These are phyloP conservation scores for Dipodascus albidus DNA, from an alignment of 805 yeast genomes.

Conservation along the genomic window DNA sequence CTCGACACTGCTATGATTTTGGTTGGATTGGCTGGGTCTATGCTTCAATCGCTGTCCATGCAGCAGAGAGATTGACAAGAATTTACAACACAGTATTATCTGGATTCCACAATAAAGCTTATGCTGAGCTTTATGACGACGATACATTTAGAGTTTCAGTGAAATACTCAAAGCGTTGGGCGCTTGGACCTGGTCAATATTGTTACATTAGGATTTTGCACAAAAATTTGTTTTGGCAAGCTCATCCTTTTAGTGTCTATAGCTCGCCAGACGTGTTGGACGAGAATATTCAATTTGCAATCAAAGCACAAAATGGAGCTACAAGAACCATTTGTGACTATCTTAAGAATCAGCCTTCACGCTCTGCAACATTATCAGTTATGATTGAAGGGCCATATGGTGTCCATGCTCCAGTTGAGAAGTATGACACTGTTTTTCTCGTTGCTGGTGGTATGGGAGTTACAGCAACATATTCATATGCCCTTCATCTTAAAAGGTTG, in stretches of 20 bases:
- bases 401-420: constrained; percentile 33
- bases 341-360: not conserved
- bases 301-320: constrained; percentile 1
- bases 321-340: constrained; percentile 1
- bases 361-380: constrained; percentile 14
- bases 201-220: constrained; percentile 37
- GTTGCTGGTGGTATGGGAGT: constrained; percentile 71
- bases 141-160: constrained; percentile 15
- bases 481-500: constrained; percentile 23
- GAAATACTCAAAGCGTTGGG: constrained; percentile 33
- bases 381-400: constrained; percentile 66
- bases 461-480: constrained; percentile 46
- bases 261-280: not conserved
- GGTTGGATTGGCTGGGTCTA: constrained; percentile 43
- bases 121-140: constrained; percentile 6
- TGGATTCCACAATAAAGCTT: constrained; percentile 5
- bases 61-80: constrained; percentile 7
- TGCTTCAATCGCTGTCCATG: constrained; percentile 17
- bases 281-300: constrained; percentile 1
- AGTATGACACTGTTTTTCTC: constrained; percentile 43
- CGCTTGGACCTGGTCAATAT: constrained; percentile 41
- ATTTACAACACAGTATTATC: constrained; percentile 1
- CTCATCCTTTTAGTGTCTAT: constrained; percentile 53
- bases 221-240: constrained; percentile 40
- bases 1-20: constrained; percentile 41